These are phyloP conservation scores for Strigomonas culicis DNA, from an alignment of 208 protist genomes.

Conservation along the genomic window DNA sequence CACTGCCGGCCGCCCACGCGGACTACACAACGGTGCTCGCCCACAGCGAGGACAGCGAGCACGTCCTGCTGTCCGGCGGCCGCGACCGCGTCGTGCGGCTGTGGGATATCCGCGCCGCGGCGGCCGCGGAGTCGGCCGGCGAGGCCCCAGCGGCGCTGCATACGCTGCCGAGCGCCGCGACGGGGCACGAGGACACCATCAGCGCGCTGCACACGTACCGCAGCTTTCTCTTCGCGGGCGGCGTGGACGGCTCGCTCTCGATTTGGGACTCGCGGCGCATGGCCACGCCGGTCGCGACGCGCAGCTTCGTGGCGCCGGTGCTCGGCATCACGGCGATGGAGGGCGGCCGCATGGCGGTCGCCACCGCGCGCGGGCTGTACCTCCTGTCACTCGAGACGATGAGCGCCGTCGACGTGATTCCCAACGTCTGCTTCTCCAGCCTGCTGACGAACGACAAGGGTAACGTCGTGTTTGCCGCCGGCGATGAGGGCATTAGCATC, in stretches of 20 bases:
- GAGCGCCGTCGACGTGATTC: conserved; percentile 18
- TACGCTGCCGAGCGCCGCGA: conserved; percentile 13
- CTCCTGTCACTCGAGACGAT: conserved; percentile 40
- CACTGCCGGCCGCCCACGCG: conserved; percentile 45
- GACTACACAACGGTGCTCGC: conserved; percentile 74
- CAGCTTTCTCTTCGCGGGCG: conserved; percentile 53
- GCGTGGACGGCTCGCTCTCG: conserved; percentile 58
- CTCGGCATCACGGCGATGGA: conserved; percentile 35
- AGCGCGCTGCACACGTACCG: conserved; percentile 40
- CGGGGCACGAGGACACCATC: conserved; percentile 74
- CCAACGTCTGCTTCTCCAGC: conserved; percentile 12
- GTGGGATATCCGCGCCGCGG: conserved; percentile 62
- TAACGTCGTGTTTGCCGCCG: not conserved
- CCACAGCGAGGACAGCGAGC: conserved; percentile 47
- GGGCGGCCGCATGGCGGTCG: conserved; percentile 26
- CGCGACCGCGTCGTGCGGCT: conserved; percentile 67
- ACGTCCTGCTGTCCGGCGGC: conserved; percentile 59
- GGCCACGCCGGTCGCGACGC: conserved; percentile 27
- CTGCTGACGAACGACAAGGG: conserved; percentile 21
- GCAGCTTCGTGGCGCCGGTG: conserved; percentile 41
- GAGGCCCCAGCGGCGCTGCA: conserved; percentile 24
- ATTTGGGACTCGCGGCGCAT: conserved; percentile 75
- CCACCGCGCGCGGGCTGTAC: conserved; percentile 63
- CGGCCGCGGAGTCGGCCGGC: conserved; percentile 19
- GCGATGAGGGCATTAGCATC: not conserved